Base-by-base conservation (phyloP, 2,329 filamentous ascomycete genomes). In the Hypoxylon sp. region DNA sequence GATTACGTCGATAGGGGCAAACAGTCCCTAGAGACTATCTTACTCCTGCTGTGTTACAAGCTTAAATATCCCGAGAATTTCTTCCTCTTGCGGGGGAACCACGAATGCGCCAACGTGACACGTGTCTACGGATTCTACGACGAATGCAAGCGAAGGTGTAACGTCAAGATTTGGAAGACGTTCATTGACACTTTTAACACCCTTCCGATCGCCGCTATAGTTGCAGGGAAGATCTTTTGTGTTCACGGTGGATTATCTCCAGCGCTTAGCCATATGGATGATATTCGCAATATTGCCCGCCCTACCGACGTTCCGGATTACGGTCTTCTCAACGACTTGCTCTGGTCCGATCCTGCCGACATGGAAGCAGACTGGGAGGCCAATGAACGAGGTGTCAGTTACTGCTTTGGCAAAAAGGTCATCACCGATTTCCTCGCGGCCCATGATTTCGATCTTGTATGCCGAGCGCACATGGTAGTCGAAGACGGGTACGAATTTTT, bases 401-500 rank as follows among this genome's bases (percentile, higher is more conserved):
- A 98, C 79, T 98, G 96, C 79, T 99, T 99, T 78, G 95, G 95
- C 52, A 98, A 98, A 81, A 96, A 97, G 77, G 95, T 99, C 72
- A 98, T 99, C 69, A 94, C 94, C 79, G 94, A 98, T 75, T 99
- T 99, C 79, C 83, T 99, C 71, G 91, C 94, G 66, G 89, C 92
- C 62, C 96, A 99, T 79, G 96, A 99, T 81, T 98, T 99, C 79
- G 96, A 99, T 80, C 84, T 99, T 55, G 95, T 99, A 57, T 99
- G 96, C 79, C 91, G 96, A 73, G 96, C 96, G 53, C 96, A 99
- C 82, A 98, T 98, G 96, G 96, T 99, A 57, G 96, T 99, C 21
- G 96, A 99, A 80, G 96, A 99, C 78, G 96, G 96, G 10, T 99
- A 99, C 81, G 96, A 99, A 77, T 99, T 99, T 81, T 99, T 98